phyloP scores from a whole-genome alignment of 2,329 filamentous ascomycete genomes.

The Ascocoryne sarcoides region DNA sequence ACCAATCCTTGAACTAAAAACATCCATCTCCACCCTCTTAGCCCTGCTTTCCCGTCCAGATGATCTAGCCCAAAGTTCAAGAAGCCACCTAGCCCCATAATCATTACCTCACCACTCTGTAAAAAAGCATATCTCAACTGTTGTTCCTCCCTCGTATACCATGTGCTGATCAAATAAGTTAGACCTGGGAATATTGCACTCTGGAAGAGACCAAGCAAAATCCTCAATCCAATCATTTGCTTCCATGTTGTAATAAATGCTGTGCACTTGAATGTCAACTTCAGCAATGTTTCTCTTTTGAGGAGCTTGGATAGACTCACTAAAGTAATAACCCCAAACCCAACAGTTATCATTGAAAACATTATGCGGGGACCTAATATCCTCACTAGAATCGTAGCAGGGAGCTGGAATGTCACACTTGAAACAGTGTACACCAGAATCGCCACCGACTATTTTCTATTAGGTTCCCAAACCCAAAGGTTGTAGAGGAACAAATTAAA shows the following conservation, averaged over 20 bases:
- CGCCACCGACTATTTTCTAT: conserved; percentile 40
- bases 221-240: conserved; percentile 59
- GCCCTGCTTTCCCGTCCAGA: conserved; percentile 42
- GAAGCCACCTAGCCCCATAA: conserved; percentile 35
- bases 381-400: conserved; percentile 57
- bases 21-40: conserved; percentile 60
- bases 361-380: conserved; percentile 55
- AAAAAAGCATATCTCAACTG: conserved; percentile 54
- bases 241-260: conserved; percentile 59
- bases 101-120: conserved; percentile 54
- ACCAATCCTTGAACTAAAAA: conserved; percentile 45
- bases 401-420: conserved; percentile 59
- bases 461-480: background rate
- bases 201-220: conserved; percentile 58
- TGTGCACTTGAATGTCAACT: conserved; percentile 36
- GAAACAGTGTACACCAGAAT: conserved; percentile 68
- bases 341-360: conserved; percentile 50
- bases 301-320: conserved; percentile 7
- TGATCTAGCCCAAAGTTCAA: conserved; percentile 58
- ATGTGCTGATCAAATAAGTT: conserved; percentile 37
- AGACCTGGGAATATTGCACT: conserved; percentile 44
- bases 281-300: background rate
- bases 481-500: background rate
- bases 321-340: conserved; percentile 57
- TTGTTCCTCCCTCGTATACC: conserved; percentile 27